phyloP scores from a whole-genome alignment of 495 filamentous ascomycete genomes.

The Penicillium goetzii region DNA sequence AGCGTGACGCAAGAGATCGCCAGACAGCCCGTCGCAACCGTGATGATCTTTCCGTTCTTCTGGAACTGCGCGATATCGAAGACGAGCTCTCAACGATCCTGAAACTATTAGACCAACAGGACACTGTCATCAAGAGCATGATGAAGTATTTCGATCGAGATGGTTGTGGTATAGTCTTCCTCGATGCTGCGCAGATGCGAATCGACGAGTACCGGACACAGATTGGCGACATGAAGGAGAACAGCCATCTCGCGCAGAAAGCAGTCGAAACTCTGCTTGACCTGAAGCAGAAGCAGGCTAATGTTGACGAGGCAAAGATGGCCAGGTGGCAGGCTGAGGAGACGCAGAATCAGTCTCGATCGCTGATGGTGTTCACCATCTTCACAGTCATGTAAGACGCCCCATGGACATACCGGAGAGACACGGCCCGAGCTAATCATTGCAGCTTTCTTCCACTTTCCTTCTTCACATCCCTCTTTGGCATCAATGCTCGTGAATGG shows the following conservation, averaged over 20 bases:
- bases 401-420: conserved; percentile 24
- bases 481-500: conserved; percentile 69
- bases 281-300: conserved; percentile 70
- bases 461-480: conserved; percentile 70
- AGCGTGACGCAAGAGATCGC: conserved; percentile 56
- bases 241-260: conserved; percentile 47
- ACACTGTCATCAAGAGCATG: conserved; percentile 55
- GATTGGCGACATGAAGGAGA: conserved; percentile 61
- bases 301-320: conserved; percentile 68
- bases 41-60: conserved; percentile 64
- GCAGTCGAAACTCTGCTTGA: conserved; percentile 68
- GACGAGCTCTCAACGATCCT: conserved; percentile 65
- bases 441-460: conserved; percentile 61
- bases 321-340: conserved; percentile 66
- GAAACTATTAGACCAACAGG: conserved; percentile 62
- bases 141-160: conserved; percentile 40
- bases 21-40: conserved; percentile 58
- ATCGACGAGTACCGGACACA: conserved; percentile 60
- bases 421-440: conserved; percentile 32
- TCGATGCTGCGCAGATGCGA: conserved; percentile 56
- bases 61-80: conserved; percentile 68
- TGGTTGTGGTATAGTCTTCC: conserved; percentile 41
- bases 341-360: conserved; percentile 63
- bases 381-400: conserved; percentile 65
- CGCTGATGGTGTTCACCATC: conserved; percentile 71